Conservation (phyloP, 495 filamentous ascomycete genomes). For the Tuber indicum region DNA sequence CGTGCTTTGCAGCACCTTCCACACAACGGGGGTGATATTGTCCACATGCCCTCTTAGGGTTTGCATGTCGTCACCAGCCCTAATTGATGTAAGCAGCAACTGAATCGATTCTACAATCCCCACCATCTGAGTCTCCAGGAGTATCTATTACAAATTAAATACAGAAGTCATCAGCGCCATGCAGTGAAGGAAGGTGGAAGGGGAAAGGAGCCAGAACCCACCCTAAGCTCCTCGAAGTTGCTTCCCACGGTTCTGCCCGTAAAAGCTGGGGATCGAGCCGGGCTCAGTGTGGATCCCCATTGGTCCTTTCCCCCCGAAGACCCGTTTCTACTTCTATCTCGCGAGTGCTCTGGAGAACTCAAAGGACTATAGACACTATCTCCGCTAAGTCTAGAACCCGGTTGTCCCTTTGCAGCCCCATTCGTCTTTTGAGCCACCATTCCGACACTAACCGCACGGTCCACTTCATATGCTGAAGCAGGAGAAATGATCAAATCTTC, state of each 20-base stretch:
- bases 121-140: constrained; percentile 79
- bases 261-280: constrained; percentile 36
- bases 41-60: constrained; percentile 64
- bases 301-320: constrained; percentile 13
- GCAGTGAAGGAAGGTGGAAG: constrained; percentile 34
- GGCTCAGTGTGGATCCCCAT: constrained; percentile 7
- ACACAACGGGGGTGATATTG: constrained; percentile 63
- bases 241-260: constrained; percentile 47
- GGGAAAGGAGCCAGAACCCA: constrained; percentile 43
- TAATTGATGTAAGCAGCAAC: constrained; percentile 70
- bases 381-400: constrained; percentile 22
- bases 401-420: constrained; percentile 26
- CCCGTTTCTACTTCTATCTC: constrained; percentile 15
- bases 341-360: constrained; percentile 22
- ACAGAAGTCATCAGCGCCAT: constrained; percentile 18
- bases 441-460: constrained; percentile 36
- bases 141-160: constrained; percentile 50
- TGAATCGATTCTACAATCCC: constrained; percentile 75
- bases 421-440: constrained; percentile 32
- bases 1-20: constrained; percentile 61
- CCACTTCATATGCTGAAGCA: constrained; percentile 33
- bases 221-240: constrained; percentile 69
- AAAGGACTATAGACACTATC: constrained; percentile 38
- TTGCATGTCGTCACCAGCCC: constrained; percentile 58
- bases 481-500: constrained; percentile 47